Conservation (phyloP, 2,329 filamentous ascomycete genomes). For the Xylariaceae sp. region DNA sequence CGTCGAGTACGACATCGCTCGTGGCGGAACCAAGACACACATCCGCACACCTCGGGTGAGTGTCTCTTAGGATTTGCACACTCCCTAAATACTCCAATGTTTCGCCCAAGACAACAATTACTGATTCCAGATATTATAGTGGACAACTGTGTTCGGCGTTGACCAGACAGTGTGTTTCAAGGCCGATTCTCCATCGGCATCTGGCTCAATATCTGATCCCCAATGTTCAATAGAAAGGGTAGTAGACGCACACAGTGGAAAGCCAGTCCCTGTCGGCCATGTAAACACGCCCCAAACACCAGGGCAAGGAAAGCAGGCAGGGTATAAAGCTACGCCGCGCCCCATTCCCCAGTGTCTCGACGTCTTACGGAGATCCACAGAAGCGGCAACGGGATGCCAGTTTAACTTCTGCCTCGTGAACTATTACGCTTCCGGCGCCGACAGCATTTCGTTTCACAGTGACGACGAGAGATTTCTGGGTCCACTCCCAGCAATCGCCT, state of each 20-base stretch:
- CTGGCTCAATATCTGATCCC: slow-evolving; percentile 44
- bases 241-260: slow-evolving; percentile 52
- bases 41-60: slow-evolving; percentile 56
- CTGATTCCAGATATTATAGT: slow-evolving; percentile 39
- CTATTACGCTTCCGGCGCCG: slow-evolving; percentile 78
- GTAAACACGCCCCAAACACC: slow-evolving; percentile 51
- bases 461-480: slow-evolving; percentile 83
- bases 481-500: slow-evolving; percentile 72
- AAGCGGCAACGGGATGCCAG: slow-evolving; percentile 67
- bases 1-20: slow-evolving; percentile 75
- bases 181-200: neutral
- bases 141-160: slow-evolving; percentile 64
- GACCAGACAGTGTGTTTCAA: slow-evolving; percentile 69
- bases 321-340: slow-evolving; percentile 55
- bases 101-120: too few relatives aligned
- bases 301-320: neutral
- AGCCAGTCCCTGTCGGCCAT: slow-evolving; percentile 55
- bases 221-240: slow-evolving; percentile 32
- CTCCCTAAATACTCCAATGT: too few relatives aligned
- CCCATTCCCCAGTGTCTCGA: slow-evolving; percentile 76
- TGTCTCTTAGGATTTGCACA: too few relatives aligned
- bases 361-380: slow-evolving; percentile 65
- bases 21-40: slow-evolving; percentile 66
- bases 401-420: slow-evolving; percentile 86
- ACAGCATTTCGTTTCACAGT: slow-evolving; percentile 81